Base-by-base conservation (phyloP, 2,329 filamentous ascomycete species). In the Conoideocrella luteorostrata region DNA sequence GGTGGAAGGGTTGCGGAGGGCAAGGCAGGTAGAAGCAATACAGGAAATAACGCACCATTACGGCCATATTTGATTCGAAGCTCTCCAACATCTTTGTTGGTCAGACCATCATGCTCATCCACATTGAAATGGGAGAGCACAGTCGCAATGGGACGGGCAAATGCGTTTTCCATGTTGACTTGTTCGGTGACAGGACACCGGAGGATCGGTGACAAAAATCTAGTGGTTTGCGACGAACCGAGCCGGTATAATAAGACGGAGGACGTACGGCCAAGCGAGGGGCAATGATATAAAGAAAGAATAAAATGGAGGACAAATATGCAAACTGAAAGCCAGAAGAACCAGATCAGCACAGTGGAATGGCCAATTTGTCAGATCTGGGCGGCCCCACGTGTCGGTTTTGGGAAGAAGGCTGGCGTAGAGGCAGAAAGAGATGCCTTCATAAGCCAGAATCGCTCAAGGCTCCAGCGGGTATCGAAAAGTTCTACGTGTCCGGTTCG, bases 141-240 rank as follows among this genome's bases (percentile, higher is more conserved):
- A 62, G 78, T 68, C 56, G 72, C 65, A 59, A 71, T 72, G 52
- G 78, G 67, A 56, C 70, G 72, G 52, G 76, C 69, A 56, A 78
- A 84, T 52, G 81, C 80, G 67, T 70, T 74, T 53, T 84, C 78
- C 80, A 85, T 84, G 50, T 51, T 56, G 53, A 40, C 43, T 21
- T 39, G 37, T 30, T 32, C 32, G 51, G 36, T 38, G 34, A 41
- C 33, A 39, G 47, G 42, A 45, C 45, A 47, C 41, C 39, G 41
- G 42, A 18, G 22, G 23, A 12, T 41, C 26, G 44, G 44, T 35
- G 33, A 33, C 15, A 9, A 22, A 24, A 18, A 17, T 24, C 26
- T 9, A 17, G 18, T 20, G 17, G 11, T 7, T 24, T 38, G 36
- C 44, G 44, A 47, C 30, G 32, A 43, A 37, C 40, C 47, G 35